Percentiles rank a stretch among this genome's conserved stretches.
Conservation (phyloP, 192 early-diverging fungal species). For the Entomortierella parvispora region DNA sequence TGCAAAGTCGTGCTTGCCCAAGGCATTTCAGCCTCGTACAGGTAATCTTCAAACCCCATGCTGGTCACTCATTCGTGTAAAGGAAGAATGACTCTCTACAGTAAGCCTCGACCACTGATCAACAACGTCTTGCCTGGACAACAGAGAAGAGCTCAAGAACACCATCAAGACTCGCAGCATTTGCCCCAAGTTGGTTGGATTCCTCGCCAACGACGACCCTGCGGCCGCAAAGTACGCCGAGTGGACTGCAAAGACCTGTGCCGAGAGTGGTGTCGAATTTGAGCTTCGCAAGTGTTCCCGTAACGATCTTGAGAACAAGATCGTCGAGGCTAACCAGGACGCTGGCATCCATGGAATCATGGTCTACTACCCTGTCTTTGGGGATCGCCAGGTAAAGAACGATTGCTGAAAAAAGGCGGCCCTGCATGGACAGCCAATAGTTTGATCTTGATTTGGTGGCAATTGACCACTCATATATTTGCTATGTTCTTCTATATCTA, state of each 20-base stretch:
- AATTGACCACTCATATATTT: background rate
- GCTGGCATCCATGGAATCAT: conserved; percentile 90
- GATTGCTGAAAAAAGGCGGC: background rate
- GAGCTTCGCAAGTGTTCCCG: conserved; percentile 86
- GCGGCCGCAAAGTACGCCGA: conserved; percentile 94
- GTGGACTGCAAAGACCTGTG: conserved; percentile 94
- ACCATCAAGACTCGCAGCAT: conserved; percentile 71
- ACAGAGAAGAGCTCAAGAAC: conserved; percentile 66
- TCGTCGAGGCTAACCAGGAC: conserved; percentile 93
- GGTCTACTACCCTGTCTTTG: conserved; percentile 99
- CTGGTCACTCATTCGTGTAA: too few species aligned
- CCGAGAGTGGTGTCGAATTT: conserved; percentile 90
- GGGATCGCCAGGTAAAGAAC: conserved; percentile 79
- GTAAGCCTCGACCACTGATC: background rate
- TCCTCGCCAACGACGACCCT: conserved; percentile 95
- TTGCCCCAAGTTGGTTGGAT: conserved; percentile 86
- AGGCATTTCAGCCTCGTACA: conserved; percentile 70
- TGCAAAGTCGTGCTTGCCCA: conserved; percentile 71
- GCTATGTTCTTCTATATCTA: background rate
- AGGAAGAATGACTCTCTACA: conserved; percentile 9
- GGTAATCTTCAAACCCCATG: conserved; percentile 50
- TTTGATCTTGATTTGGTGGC: background rate
- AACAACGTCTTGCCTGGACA: too few species aligned
- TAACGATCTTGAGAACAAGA: conserved; percentile 85
- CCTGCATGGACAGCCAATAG: too few species aligned